Evolutionary conservation across 352 stramenopile species (phyloP), one percentile per base, ranked within the genome.

Genomic region (Phytophthora quininea): DNA sequence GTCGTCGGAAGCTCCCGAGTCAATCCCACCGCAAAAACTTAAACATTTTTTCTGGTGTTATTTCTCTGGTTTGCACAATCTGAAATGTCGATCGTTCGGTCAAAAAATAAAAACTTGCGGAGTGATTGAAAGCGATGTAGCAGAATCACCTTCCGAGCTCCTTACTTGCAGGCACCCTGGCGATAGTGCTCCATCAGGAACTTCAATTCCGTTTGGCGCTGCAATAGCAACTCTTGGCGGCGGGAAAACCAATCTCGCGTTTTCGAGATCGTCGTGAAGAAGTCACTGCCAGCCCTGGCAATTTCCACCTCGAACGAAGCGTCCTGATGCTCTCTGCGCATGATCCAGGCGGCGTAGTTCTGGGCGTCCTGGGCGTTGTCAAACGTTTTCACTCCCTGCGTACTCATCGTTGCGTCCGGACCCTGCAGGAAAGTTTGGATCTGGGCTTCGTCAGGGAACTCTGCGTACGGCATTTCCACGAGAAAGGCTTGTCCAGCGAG

Each of bases 1-100:
- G 63, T 62, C 68, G 72, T 75, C 50, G 68, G 68, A 75, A 75
- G 62, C 59, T 69, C 62, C 27, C 48, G 51, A 45, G 10, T 50
- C 40, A 43, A 68, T 46, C 35, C 52, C 14, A 48, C 11, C 32
- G n/a, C 10, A 4, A 61, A 58, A 5, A 58, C 58, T 9, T 45
- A 58, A 29, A 59, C 19, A 30, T 51, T 58, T 12, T 64, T 11
- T 29, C 30, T 48, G 19, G 19, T 24, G 3, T 35, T 43, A 52
- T 12, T 1, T 53, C 29, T 42, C 47, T 7, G 10, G 47, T 35
- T 54, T 54, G 7, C 27, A 48, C 35, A 40, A 40, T 11, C 6
- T 40, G 19, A 40, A 40, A 40, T 40, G 35, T 11, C 35, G 6
- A 11, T 11, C 35, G 10, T 40, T 40, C 10, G 10, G 6, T 11